Evolutionary conservation across 768 basidiomycete genomes (phyloP), one percentile per base, ranked within the genome.

Genomic region (Leccinum uliginosum): DNA sequence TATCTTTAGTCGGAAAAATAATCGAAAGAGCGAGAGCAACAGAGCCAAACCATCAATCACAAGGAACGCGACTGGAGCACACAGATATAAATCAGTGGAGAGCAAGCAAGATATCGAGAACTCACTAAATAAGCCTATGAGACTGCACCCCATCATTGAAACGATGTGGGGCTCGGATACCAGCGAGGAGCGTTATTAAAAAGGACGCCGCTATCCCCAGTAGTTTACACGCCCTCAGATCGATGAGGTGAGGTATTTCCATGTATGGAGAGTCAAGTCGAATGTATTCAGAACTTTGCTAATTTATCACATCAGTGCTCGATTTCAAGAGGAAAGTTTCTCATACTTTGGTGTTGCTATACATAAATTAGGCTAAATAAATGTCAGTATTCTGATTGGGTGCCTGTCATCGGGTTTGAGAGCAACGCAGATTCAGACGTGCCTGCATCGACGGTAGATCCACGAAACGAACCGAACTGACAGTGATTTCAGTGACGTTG

Each of bases 1-100:
- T 50, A 65, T 58, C 23, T 23, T 49, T 12, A 58, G 23, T n/a
- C 64, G 61, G 30, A 65, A 55, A 1, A 47, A 46, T 14, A 65
- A 21, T 8, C 64, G 64, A 52, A 59, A 59, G 3, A 65, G 24
- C 0, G 58, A 59, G 32, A 65, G 54, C 4, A 58, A 30, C 1
- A 58, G 10, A 17, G 26, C 54, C 10, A 65, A 50, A 45, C 49
- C 27, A 9, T 57, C 45, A 27, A 60, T 5, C 10, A 54, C 29
- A 15, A 27, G 45, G 43, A 56, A 56, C 3, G 27, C 11, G 9
- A 58, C 64, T 65, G 48, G 11, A 32, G 11, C 15, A 14, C 15
- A 19, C 5, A 48, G 45, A 12, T 19, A 6, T 17, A 10, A 30
- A 14, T 24, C 11, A 46, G 24, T 26, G 15, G 24, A 9, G 12